Conservation (phyloP, 257 asterid genomes). For the Solanum etuberosum region DNA sequence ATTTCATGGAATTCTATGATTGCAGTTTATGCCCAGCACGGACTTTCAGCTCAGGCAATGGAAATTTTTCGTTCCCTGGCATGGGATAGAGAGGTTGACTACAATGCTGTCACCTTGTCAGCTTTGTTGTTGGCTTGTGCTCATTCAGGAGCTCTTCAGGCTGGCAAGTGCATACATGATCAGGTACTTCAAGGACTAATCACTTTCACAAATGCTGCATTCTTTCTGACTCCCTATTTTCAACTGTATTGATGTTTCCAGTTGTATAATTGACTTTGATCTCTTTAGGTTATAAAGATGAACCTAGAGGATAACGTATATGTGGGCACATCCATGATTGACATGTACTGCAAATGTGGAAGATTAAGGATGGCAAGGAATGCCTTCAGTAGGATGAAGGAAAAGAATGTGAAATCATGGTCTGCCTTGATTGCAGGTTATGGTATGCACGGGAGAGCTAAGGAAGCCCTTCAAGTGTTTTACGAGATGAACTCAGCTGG, state of each 20-base stretch:
- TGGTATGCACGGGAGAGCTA: conserved; percentile 91
- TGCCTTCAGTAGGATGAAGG: conserved; percentile 54
- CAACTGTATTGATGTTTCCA: not conserved
- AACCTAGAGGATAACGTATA: conserved; percentile 54
- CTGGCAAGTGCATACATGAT: conserved; percentile 62
- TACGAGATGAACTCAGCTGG: conserved; percentile 58
- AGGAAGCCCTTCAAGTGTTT: conserved; percentile 66
- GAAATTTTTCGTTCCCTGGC: conserved; percentile 43
- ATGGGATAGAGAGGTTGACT: conserved; percentile 23
- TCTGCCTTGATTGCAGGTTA: conserved; percentile 92
- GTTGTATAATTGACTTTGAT: not conserved
- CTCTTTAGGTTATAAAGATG: conserved; percentile 54
- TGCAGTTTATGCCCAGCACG: conserved; percentile 74
- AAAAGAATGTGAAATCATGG: conserved; percentile 82
- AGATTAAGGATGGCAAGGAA: conserved; percentile 56
- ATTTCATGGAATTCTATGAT: conserved; percentile 84
- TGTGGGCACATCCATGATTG: conserved; percentile 76
- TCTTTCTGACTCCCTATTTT: not conserved
- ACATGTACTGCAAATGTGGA: conserved; percentile 95
- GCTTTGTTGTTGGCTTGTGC: conserved; percentile 78
- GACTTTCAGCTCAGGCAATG: conserved; percentile 50
- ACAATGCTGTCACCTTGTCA: conserved; percentile 61
- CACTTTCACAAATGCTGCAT: not conserved
- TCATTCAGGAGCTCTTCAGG: conserved; percentile 70
- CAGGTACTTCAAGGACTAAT: conserved; percentile 35